A percentile compares a stretch with the other conserved stretches of the same genome.
These are phyloP conservation scores for Ilyonectria robusta DNA, from an alignment of 2,329 filamentous ascomycete genomes.

Conservation along the genomic window DNA sequence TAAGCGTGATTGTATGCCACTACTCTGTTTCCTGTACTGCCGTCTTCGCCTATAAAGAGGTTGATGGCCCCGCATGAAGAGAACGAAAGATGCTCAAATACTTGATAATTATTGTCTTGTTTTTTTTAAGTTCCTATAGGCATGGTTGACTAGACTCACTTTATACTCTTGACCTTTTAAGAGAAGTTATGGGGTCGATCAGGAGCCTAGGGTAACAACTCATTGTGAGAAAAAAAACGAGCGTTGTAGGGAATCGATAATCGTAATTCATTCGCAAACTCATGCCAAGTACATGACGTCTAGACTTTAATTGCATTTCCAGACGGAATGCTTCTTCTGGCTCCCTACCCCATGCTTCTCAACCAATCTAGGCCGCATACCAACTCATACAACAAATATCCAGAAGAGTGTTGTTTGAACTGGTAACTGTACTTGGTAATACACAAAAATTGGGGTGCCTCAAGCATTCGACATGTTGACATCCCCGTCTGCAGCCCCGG, in stretches of 20 bases:
- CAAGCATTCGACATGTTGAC: conserved; percentile 49
- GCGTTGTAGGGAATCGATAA: background rate
- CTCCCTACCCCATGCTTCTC: background rate
- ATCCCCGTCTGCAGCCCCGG: conserved; percentile 39
- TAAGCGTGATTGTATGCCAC: no score
- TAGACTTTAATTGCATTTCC: background rate
- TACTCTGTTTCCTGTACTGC: no score
- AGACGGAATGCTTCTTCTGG: conserved; percentile 1
- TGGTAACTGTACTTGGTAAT: background rate
- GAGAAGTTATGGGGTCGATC: no score
- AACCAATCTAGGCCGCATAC: background rate
- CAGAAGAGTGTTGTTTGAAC: background rate
- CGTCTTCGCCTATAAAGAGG: no score
- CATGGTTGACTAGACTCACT: no score
- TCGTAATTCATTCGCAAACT: conserved; percentile 5
- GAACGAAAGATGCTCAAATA: no score
- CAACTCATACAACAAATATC: background rate
- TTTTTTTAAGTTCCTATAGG: no score
- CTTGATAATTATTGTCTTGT: no score
- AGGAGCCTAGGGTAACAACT: background rate
- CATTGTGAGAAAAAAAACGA: background rate
- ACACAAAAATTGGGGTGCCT: background rate
- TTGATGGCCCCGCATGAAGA: no score
- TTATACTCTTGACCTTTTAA: no score
- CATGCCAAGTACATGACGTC: background rate